These are phyloP conservation scores for Pleurotus pulmonarius DNA, from an alignment of 768 basidiomycete genomes.

Conservation along the genomic window DNA sequence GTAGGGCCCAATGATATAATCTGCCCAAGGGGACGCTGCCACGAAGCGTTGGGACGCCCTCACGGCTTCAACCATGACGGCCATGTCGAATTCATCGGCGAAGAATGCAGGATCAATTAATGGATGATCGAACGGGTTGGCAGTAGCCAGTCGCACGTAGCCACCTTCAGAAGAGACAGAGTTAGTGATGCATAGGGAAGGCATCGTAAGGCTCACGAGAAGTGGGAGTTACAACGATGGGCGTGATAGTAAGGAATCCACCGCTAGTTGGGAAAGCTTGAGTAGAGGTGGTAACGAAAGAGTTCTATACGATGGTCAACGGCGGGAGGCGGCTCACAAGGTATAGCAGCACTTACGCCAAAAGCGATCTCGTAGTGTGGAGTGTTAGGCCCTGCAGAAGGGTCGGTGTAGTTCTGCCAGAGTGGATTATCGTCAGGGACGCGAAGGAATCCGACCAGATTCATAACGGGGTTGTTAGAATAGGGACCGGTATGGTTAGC, in stretches of 20 bases:
- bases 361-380: conserved; percentile 19
- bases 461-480: neutral
- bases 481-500: conserved; percentile 15
- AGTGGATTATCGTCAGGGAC: conserved; percentile 13
- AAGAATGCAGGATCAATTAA: conserved; percentile 48
- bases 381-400: conserved; percentile 18
- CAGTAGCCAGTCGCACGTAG: conserved; percentile 32
- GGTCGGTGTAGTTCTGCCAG: conserved; percentile 16
- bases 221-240: conserved; percentile 14
- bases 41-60: conserved; percentile 20
- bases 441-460: conserved; percentile 17
- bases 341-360: conserved; percentile 7
- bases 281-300: conserved; percentile 12
- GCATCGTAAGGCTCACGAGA: neutral
- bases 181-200: too few species aligned
- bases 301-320: neutral
- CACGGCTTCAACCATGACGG: conserved; percentile 21
- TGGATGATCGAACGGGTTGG: conserved; percentile 42
- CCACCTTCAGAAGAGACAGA: conserved; percentile 23
- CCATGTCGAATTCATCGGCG: conserved; percentile 25
- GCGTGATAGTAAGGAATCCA: conserved; percentile 23
- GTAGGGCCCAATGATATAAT: conserved; percentile 19
- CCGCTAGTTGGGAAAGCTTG: conserved; percentile 20
- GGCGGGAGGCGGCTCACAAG: neutral
- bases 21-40: conserved; percentile 20